A percentile compares a stretch with the other conserved stretches of the same genome.
These are phyloP conservation scores for Geosiphon pyriformis DNA, from an alignment of 192 early-diverging fungal genomes.

Conservation along the genomic window DNA sequence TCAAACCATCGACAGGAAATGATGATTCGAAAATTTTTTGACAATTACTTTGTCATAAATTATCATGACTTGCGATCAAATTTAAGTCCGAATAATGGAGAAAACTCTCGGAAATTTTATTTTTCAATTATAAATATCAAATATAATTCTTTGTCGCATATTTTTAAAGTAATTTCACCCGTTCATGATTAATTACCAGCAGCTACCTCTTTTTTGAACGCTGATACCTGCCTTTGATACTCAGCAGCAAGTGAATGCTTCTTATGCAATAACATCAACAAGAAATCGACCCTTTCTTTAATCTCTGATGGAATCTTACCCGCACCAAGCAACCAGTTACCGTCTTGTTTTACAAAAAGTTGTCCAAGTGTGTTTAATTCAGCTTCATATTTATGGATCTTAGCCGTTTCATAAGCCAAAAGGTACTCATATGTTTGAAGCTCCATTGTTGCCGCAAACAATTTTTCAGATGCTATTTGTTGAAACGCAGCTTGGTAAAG, in stretches of 20 bases:
- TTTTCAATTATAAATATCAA: too few species aligned
- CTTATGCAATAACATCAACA: slow-evolving; percentile 49
- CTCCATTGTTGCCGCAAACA: slow-evolving; percentile 78
- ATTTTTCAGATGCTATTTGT: slow-evolving; percentile 62
- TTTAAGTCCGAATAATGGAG: too few species aligned
- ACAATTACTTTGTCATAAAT: too few species aligned
- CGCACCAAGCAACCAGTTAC: slow-evolving; percentile 48
- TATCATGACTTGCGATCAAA: too few species aligned
- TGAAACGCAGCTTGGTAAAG: slow-evolving; percentile 76
- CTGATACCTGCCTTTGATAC: slow-evolving; percentile 41
- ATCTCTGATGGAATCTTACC: slow-evolving; percentile 53
- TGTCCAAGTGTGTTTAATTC: slow-evolving; percentile 50
- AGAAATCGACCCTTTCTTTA: slow-evolving; percentile 50
- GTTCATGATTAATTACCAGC: not conserved
- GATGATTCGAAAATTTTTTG: too few species aligned
- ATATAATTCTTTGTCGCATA: not conserved
- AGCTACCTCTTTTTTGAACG: slow-evolving; percentile 29
- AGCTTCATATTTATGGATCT: slow-evolving; percentile 59
- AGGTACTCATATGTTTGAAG: slow-evolving; percentile 57
- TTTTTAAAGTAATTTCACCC: not conserved
- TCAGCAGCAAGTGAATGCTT: slow-evolving; percentile 51
- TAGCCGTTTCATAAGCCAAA: slow-evolving; percentile 49
- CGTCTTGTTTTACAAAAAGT: slow-evolving; percentile 38
- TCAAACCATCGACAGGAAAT: slow-evolving; percentile 7
- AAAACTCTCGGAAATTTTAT: too few species aligned